Conservation (phyloP, 208 protist species). For the Leishmania martiniquensis region DNA sequence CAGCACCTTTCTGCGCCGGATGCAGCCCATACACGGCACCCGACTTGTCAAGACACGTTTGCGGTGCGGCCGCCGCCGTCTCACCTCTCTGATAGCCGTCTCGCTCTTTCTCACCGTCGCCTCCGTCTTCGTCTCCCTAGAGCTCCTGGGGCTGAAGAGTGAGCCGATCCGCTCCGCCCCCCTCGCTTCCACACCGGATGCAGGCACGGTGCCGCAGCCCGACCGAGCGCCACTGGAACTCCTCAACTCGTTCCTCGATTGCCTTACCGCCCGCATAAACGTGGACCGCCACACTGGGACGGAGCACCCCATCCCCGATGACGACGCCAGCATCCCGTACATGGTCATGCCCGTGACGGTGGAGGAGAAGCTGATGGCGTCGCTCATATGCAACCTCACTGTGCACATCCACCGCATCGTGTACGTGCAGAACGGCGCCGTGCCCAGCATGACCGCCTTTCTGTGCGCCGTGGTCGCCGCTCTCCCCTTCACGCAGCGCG, state of each 20-base stretch:
- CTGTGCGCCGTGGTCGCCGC: slow-evolving; percentile 18
- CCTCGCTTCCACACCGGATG: neutral
- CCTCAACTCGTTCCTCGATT: slow-evolving; percentile 22
- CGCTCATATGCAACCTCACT: slow-evolving; percentile 22
- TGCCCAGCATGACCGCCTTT: slow-evolving; percentile 13
- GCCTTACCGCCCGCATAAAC: slow-evolving; percentile 19
- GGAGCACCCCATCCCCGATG: slow-evolving; percentile 14
- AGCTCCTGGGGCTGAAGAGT: neutral
- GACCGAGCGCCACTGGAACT: neutral
- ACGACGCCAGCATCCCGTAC: slow-evolving; percentile 1
- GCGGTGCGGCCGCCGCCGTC: neutral
- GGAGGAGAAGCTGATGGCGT: slow-evolving; percentile 15
- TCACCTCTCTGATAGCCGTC: neutral
- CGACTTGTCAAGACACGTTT: neutral
- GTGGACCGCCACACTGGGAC: slow-evolving; percentile 12
- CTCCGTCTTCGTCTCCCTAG: neutral
- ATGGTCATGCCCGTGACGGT: slow-evolving; percentile 18
- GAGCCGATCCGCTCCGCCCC: neutral
- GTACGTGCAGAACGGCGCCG: slow-evolving; percentile 17
- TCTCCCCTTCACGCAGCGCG: slow-evolving; percentile 34
- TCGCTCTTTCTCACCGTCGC: neutral
- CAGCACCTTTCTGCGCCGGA: neutral
- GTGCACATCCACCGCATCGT: slow-evolving; percentile 25
- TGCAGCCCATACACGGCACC: neutral
- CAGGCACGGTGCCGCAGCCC: neutral